Evolutionary conservation across 2,329 filamentous ascomycete genomes (phyloP).

Genomic region (Apiospora arundinis): DNA sequence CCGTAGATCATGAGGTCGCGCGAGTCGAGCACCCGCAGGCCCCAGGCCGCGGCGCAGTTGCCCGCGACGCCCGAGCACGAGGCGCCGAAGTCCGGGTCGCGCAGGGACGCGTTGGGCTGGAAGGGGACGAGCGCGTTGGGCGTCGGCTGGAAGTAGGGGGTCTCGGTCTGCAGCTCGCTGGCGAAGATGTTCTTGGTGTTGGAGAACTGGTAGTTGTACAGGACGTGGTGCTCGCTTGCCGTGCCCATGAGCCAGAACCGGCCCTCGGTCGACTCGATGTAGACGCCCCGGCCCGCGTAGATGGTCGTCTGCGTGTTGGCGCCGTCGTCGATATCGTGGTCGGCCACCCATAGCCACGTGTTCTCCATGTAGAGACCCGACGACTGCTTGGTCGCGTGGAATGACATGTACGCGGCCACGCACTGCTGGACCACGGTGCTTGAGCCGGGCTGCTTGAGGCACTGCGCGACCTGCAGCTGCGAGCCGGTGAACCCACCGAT

Average conservation of each 20-base stretch:
- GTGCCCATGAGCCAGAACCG: slow-evolving; percentile 65
- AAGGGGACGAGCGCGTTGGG: slow-evolving; percentile 62
- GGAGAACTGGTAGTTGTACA: slow-evolving; percentile 69
- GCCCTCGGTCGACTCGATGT: slow-evolving; percentile 46
- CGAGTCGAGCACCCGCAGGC: slow-evolving; percentile 62
- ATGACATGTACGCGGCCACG: slow-evolving; percentile 46
- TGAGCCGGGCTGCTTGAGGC: slow-evolving; percentile 58
- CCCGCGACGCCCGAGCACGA: slow-evolving; percentile 46
- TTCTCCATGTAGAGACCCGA: slow-evolving; percentile 51
- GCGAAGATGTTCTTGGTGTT: slow-evolving; percentile 63
- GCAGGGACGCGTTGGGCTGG: slow-evolving; percentile 41
- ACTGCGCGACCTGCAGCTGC: slow-evolving; percentile 70
- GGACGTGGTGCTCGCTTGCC: slow-evolving; percentile 63
- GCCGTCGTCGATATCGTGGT: slow-evolving; percentile 62
- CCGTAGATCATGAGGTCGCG: slow-evolving; percentile 61
- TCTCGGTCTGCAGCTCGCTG: slow-evolving; percentile 69
- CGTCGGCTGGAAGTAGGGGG: slow-evolving; percentile 64
- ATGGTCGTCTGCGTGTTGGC: slow-evolving; percentile 56
- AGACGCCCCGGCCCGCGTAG: slow-evolving; percentile 58
- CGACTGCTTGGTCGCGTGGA: slow-evolving; percentile 44
- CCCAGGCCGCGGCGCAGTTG: slow-evolving; percentile 60
- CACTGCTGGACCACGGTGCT: slow-evolving; percentile 40
- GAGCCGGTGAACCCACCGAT: slow-evolving; percentile 76
- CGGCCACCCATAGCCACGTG: slow-evolving; percentile 51
- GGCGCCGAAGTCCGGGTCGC: slow-evolving; percentile 56